phyloP scores from a whole-genome alignment of 2,329 filamentous ascomycete species.

The Fusarium chuoi region DNA sequence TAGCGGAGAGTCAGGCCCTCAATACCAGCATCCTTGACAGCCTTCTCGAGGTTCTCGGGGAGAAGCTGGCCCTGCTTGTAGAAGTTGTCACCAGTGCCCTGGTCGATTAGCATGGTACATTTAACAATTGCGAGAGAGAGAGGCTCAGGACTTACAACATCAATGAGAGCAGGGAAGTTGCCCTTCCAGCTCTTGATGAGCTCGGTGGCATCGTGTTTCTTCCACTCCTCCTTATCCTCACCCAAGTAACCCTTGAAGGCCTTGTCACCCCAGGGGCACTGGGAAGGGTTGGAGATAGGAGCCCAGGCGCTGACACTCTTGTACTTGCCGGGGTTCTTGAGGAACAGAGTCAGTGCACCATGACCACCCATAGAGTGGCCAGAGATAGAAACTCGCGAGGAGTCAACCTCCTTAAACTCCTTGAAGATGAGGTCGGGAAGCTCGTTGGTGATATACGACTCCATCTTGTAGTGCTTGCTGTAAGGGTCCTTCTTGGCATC shows the following conservation, averaged over 20 bases:
- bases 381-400: conserved; percentile 78
- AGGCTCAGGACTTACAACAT: conserved; percentile 72
- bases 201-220: conserved; percentile 91
- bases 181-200: conserved; percentile 79
- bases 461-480: conserved; percentile 87
- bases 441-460: conserved; percentile 89
- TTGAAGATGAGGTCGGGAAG: conserved; percentile 81
- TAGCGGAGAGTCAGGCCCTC: conserved; percentile 81
- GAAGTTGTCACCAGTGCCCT: conserved; percentile 95
- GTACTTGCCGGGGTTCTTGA: conserved; percentile 92
- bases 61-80: conserved; percentile 94
- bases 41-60: conserved; percentile 89
- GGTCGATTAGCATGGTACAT: not conserved
- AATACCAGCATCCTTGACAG: conserved; percentile 79
- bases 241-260: conserved; percentile 94
- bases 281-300: conserved; percentile 85
- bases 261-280: conserved; percentile 95
- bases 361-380: conserved; percentile 99
- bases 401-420: conserved; percentile 77
- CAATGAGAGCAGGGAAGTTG: conserved; percentile 81
- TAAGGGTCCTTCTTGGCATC: conserved; percentile 83
- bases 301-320: conserved; percentile 90
- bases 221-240: conserved; percentile 79
- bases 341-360: conserved; percentile 89
- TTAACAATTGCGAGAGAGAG: too few relatives aligned